Evolutionary conservation across 495 filamentous ascomycete genomes (phyloP), one percentile per base, ranked within the genome.

Genomic region (Sordaria brevicollis): DNA sequence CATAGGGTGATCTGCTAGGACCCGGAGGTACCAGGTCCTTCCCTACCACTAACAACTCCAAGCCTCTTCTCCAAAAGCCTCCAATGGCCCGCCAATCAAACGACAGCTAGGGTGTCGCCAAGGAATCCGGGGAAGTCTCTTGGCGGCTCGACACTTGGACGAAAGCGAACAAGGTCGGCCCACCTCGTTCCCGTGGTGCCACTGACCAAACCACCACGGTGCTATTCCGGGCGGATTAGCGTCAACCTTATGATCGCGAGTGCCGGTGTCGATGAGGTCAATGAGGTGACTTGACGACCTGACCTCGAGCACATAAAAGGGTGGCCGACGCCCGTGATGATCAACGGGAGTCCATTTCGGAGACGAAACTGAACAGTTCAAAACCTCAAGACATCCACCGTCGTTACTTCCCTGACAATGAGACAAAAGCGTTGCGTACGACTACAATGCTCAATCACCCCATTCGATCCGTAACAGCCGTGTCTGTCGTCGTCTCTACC

Each of bases 1-100:
- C 35, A 67, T 70, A 71, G 73, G 68, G 3, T 31, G 49, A 62
- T 15, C 49, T 57, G 49, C 49, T 57, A 57, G 49, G 25, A 57
- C 49, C 49, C 49, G 49, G 49, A 57, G 49, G 49, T 62, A 62
- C 49, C 25, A 29, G 49, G 49, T 31, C 49, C 49, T 62, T 62
- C 25, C 49, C 29, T 13, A 17, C 49, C 49, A 62, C 49, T 57
- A 15, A 29, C 21, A 57, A 10, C 11, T 57, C 49, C 49, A 29
- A 57, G 8, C 11, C 5, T 25, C 15, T 5, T 57, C 49, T 57
- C 49, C 49, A 57, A 57, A 54, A 57, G 0, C 49, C 49, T 29
- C 49, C 49, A 57, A 31, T 8, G 25, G 25, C 15, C 25, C 25
- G 25, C 49, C 49, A 57, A 57, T 57, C 25, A 62, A 6, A 13